A percentile compares a stretch with the other conserved stretches of the same genome.
These are phyloP conservation scores for Phytophthora lateralis DNA, from an alignment of 352 stramenopile species.

Conservation along the genomic window DNA sequence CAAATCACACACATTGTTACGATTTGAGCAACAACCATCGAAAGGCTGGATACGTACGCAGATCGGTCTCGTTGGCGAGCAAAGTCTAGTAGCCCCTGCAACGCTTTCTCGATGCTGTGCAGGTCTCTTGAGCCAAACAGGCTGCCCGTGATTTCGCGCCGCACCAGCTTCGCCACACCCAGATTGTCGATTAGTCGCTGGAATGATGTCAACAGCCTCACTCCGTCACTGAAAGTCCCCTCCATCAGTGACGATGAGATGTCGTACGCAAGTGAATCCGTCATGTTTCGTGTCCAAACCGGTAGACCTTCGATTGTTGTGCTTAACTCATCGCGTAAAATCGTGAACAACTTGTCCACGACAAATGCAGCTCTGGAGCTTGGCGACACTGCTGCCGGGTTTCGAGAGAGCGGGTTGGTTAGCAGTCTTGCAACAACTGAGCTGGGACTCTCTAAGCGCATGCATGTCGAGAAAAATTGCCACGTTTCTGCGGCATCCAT, in stretches of 20 bases:
- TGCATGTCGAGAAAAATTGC: slow-evolving; percentile 90
- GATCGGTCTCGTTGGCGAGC: slow-evolving; percentile 69
- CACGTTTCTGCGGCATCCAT: slow-evolving; percentile 79
- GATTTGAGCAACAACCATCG: neutral
- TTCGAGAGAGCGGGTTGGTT: slow-evolving; percentile 20
- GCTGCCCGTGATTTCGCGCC: slow-evolving; percentile 56
- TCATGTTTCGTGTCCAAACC: slow-evolving; percentile 61
- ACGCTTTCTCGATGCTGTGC: slow-evolving; percentile 66
- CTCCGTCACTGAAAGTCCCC: slow-evolving; percentile 48
- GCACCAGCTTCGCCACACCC: slow-evolving; percentile 52
- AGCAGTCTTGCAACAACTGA: slow-evolving; percentile 46
- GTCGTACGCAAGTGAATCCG: slow-evolving; percentile 58
- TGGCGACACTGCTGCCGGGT: slow-evolving; percentile 41
- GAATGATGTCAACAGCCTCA: slow-evolving; percentile 62
- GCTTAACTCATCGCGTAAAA: slow-evolving; percentile 54
- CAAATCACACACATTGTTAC: slow-evolving; percentile 1
- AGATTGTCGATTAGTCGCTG: slow-evolving; percentile 62
- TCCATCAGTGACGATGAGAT: slow-evolving; percentile 58
- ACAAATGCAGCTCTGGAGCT: slow-evolving; percentile 55
- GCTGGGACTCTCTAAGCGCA: slow-evolving; percentile 74
- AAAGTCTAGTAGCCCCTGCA: slow-evolving; percentile 65
- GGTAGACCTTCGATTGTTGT: slow-evolving; percentile 45
- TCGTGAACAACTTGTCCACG: slow-evolving; percentile 58
- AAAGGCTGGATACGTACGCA: slow-evolving; percentile 31
- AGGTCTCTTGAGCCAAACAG: slow-evolving; percentile 66